Evolutionary conservation across 441 rosid genomes (phyloP), one percentile per base, ranked within the genome.

Genomic region (Bocquillonia castaneifolia): DNA sequence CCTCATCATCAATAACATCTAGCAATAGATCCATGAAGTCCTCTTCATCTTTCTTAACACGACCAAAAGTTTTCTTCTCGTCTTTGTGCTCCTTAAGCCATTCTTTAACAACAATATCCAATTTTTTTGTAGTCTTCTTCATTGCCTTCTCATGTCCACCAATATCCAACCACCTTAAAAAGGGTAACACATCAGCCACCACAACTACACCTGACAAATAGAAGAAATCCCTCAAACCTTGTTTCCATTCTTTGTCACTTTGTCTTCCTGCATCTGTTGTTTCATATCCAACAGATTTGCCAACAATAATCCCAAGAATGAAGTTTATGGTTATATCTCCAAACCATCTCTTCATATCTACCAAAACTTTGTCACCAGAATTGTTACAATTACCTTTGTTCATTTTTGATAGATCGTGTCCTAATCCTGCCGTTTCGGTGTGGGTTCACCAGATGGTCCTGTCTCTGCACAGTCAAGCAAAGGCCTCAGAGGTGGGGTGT

Each of bases 1-100:
- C 20, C 1, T 8, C 42, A 7, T 66, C 39, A 13, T 70, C 72
- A 39, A 32, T 12, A 32, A 62, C 44, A 18, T 61, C 45, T 13
- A 77, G 56, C 77, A 77, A 47, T 39, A 44, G 57, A 58, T 73
- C 75, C 72, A 74, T 71, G 71, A 74, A 74, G 71, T 77, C 77
- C 64, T 53, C 25, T 36, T 78, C 78, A 25, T 14, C 28, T 44
- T 52, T 51, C 7, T 54, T 45, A 8, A 9, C 20, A 8, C 67
- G 47, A 22, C 37, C 25, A 22, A 37, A 26, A 56, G 31, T 5
- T 59, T 34, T 32, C 66, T n/a, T 61, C 0, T 37, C n/a, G 40
- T 71, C 64, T 52, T 80, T 77, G 52, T 83, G 85, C 66, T 83
- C 85, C 57, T 80, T 66, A 10, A 81, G 62, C 91, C 86, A 82